Percentiles rank a stretch among this genome's conserved stretches.
These are phyloP conservation scores for Limonium bicolor DNA, from an alignment of 148 eudicot genomes.

Conservation along the genomic window DNA sequence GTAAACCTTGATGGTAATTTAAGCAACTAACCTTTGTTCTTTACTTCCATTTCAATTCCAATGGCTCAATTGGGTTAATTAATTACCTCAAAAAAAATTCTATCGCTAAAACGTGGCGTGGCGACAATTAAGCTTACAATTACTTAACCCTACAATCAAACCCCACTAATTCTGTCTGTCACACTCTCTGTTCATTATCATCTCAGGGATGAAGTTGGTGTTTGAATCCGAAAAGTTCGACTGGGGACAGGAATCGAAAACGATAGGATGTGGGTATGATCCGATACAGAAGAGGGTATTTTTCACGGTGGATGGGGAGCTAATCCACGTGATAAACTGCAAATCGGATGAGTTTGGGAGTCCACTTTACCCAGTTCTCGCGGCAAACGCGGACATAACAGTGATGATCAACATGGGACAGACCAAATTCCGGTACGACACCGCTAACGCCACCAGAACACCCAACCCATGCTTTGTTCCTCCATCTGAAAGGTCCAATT, in stretches of 20 bases:
- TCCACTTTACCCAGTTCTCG: constrained; percentile 66
- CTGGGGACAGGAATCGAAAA: constrained; percentile 42
- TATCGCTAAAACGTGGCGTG: no score
- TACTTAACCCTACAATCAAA: background rate
- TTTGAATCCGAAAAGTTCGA: constrained; percentile 36
- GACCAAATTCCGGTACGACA: constrained; percentile 34
- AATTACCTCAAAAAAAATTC: no score
- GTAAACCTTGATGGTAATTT: constrained; percentile 41
- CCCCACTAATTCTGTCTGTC: background rate
- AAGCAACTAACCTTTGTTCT: no score
- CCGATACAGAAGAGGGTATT: constrained; percentile 55
- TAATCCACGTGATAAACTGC: constrained; percentile 55
- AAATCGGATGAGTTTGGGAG: constrained; percentile 45
- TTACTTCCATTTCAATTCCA: no score
- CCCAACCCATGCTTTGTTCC: constrained; percentile 74
- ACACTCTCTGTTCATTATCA: background rate
- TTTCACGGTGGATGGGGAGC: constrained; percentile 62
- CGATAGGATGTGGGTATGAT: constrained; percentile 78
- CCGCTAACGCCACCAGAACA: constrained; percentile 51
- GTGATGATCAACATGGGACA: constrained; percentile 71
- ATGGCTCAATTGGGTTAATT: no score
- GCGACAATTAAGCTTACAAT: background rate
- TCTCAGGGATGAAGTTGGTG: constrained; percentile 48
- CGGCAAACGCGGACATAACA: constrained; percentile 34
- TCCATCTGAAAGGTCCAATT: constrained; percentile 21